Evolutionary conservation across 495 filamentous ascomycete species (phyloP), one percentile per base, ranked within the genome.

Genomic region (Penicillium angulare): DNA sequence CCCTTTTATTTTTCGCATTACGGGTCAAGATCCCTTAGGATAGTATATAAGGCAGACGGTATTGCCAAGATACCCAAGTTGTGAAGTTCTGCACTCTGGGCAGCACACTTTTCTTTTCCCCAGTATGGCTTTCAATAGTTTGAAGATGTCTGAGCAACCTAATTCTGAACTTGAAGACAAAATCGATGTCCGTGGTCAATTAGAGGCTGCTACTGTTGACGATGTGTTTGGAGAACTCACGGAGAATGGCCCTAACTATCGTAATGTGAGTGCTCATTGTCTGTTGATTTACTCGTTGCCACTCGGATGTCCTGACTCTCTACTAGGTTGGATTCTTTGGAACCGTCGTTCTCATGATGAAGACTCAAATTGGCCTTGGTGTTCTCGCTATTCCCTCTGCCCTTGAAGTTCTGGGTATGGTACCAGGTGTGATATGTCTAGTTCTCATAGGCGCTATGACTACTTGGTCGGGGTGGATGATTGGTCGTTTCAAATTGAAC

Each of bases 391-490:
- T 83, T 24, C 82, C 80, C 0, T 49, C 56, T 5, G 75, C 74
- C 15, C 82, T 85, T 45, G 73, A 82, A n/a, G 66, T 68, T 6
- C 60, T 85, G 5, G 83, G 80, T 16, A 79, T 86, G 67, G 70
- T 86, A 12, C 58, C 67, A 9, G 66, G 67, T 3, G 43, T 72
- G 1, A 71, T 87, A 23, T 63, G 78, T 34, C 72, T 81, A 2
- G 50, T 81, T 31, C 55, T 60, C 7, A 53, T 87, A 16, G 84
- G 84, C 6, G 49, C 80, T 15, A 59, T 87, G 15, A 80, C 86
- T 18, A 82, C 82, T 33, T 91, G 88, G 70, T 84, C 83, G 20
- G 79, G 79, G 59, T 87, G 83, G 47, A 71, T 88, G 31, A 72
- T 90, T 47, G 86, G 83, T 24, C 78, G 82, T 55, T 82, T 90